Conservation (phyloP, 2,329 filamentous ascomycete species). For the Myriosclerotinia curreyana region DNA sequence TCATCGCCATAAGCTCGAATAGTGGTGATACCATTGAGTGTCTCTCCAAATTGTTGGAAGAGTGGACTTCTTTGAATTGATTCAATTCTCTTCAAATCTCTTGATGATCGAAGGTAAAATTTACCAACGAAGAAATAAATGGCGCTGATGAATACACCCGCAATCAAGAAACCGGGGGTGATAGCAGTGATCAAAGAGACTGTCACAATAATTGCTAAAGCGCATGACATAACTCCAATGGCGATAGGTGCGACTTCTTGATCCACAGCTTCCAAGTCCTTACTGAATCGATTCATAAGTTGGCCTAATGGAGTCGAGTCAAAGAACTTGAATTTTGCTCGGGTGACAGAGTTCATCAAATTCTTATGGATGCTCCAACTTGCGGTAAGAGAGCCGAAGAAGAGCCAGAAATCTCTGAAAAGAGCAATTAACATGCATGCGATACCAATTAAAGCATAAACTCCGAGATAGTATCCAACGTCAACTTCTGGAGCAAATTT, state of each 20-base stretch:
- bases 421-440: slow-evolving; percentile 79
- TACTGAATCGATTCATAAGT: slow-evolving; percentile 98
- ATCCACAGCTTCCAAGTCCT: slow-evolving; percentile 91
- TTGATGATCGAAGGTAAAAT: slow-evolving; percentile 89
- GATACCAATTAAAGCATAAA: slow-evolving; percentile 79
- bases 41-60: slow-evolving; percentile 98
- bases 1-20: slow-evolving; percentile 97
- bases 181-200: slow-evolving; percentile 82
- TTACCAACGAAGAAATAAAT: slow-evolving; percentile 80
- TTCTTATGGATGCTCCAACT: slow-evolving; percentile 79
- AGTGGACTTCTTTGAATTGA: slow-evolving; percentile 91
- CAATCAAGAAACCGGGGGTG: slow-evolving; percentile 86
- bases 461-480: slow-evolving; percentile 74
- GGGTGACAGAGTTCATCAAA: slow-evolving; percentile 74
- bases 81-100: slow-evolving; percentile 91
- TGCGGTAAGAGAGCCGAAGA: slow-evolving; percentile 85
- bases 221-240: slow-evolving; percentile 68
- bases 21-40: slow-evolving; percentile 88
- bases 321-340: slow-evolving; percentile 96
- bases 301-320: slow-evolving; percentile 94
- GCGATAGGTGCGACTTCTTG: slow-evolving; percentile 94
- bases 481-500: slow-evolving; percentile 58
- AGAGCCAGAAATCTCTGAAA: slow-evolving; percentile 80
- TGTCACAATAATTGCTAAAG: slow-evolving; percentile 72
- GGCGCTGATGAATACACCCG: slow-evolving; percentile 77